Base-by-base conservation (phyloP, 768 basidiomycete genomes). In the Xanthoconium stramineum region DNA sequence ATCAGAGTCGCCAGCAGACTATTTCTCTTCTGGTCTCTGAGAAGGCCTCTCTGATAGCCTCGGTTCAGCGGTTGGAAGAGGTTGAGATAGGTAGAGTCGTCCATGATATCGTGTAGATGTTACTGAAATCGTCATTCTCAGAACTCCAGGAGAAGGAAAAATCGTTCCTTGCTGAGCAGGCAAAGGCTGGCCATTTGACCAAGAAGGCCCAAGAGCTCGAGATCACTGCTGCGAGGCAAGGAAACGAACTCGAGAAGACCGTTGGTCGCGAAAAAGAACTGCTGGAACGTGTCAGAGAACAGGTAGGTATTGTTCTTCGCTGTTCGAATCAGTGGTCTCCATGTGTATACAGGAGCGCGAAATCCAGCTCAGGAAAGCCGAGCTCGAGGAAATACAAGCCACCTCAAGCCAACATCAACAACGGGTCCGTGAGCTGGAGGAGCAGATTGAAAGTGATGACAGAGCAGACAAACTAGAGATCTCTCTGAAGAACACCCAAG, bases 391-490 rank as follows among this genome's bases (percentile, higher is more conserved):
- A 37, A 69, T 82, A 33, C 81, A 78, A 47, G 72, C 77, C 38
- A 78, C 83, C 56, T 77, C 80, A 6, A 80, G 81, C 47, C 78
- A 80, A 46, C 77, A 79, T 58, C 78, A 80, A 56, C 79, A 83
- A 44, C 77, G 81, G 52, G 77, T 86, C 28, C 84, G 83, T 29
- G 89, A 92, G 61, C 71, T 94, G 33, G 84, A 89, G 63, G 91
- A 92, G 58, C 88, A 90, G 60, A 85, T 94, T 20, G 84, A 92
- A 69, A 85, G 82, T 57, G 91, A 94, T 65, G 89, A 93, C 69
- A 85, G 88, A 40, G 84, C 85, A 15, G 91, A 91, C 59, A 79
- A 79, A 42, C 72, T 92, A 28, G 90, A 92, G 66, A 73, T 74
- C 44, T 86, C 86, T 9, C 73, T 94, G 46, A 86, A 85, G 65